Percentiles rank a stretch among this genome's conserved stretches.
phyloP scores from a whole-genome alignment of 1,284 basidiomycete species.

The Cystobasidium pallidum region DNA sequence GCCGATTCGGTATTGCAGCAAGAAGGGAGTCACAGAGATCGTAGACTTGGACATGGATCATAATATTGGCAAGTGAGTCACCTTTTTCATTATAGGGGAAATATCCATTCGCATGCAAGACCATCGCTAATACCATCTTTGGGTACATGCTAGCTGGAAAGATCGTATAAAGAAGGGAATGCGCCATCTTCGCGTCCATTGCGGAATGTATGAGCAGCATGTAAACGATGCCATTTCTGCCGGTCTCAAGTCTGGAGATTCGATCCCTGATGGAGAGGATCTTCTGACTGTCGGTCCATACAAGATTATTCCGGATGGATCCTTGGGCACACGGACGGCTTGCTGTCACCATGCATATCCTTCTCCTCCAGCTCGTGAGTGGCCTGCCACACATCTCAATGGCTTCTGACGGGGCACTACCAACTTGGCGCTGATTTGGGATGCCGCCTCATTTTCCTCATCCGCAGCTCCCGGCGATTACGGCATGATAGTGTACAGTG shows the following conservation, averaged over 20 bases:
- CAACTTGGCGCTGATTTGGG: no score
- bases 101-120: no score
- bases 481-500: slow-evolving; percentile 49
- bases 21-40: slow-evolving; percentile 55
- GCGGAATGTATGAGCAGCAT: slow-evolving; percentile 55
- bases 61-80: slow-evolving; percentile 52
- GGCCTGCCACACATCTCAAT: no score
- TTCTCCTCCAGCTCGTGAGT: slow-evolving; percentile 41
- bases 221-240: slow-evolving; percentile 51
- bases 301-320: slow-evolving; percentile 55
- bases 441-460: background rate
- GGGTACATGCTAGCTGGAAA: no score
- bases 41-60: slow-evolving; percentile 56
- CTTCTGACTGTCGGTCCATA: slow-evolving; percentile 53
- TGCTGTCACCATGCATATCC: slow-evolving; percentile 55
- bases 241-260: slow-evolving; percentile 51
- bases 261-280: slow-evolving; percentile 50
- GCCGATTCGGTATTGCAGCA: slow-evolving; percentile 39
- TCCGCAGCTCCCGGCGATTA: slow-evolving; percentile 47
- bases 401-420: no score
- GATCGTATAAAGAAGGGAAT: slow-evolving; percentile 51
- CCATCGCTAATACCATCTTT: no score
- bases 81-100: no score
- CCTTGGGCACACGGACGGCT: slow-evolving; percentile 52
- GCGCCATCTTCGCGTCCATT: slow-evolving; percentile 51